phyloP scores from a whole-genome alignment of 352 stramenopile species.

The Phytopythium vexans region DNA sequence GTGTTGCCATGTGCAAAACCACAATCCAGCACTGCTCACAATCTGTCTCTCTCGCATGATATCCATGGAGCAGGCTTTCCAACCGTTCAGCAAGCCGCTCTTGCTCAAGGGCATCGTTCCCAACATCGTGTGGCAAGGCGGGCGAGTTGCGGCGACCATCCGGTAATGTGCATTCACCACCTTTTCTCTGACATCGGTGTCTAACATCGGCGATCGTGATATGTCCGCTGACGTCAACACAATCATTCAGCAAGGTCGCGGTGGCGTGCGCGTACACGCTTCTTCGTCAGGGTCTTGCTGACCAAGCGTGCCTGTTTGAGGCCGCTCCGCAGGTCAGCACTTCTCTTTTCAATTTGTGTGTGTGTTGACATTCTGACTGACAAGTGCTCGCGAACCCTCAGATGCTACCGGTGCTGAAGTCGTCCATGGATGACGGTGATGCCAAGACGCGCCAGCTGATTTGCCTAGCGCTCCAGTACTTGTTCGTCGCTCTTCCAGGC shows the following conservation, averaged over 20 bases:
- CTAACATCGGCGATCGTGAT: constrained; percentile 1
- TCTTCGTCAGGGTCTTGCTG: constrained; percentile 68
- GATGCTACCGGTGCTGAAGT: constrained; percentile 88
- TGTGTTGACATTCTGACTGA: constrained; percentile 5
- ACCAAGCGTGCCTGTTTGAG: constrained; percentile 80
- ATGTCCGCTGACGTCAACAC: constrained; percentile 1
- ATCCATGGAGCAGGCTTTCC: constrained; percentile 40
- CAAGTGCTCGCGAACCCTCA: constrained; percentile 15
- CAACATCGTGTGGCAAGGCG: constrained; percentile 89
- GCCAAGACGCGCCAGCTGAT: constrained; percentile 87
- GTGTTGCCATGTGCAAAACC: background rate
- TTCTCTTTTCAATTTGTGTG: background rate
- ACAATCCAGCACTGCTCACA: background rate
- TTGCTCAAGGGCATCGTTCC: constrained; percentile 82
- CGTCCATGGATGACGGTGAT: constrained; percentile 85
- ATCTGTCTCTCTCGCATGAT: background rate
- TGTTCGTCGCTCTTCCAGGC: constrained; percentile 78
- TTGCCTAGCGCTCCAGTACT: constrained; percentile 84
- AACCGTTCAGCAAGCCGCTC: constrained; percentile 49
- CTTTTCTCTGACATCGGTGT: background rate
- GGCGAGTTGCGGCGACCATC: constrained; percentile 83
- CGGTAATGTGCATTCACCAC: constrained; percentile 24
- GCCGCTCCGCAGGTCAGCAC: constrained; percentile 59
- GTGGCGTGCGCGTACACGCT: constrained; percentile 86
- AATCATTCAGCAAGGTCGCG: constrained; percentile 72